Evolutionary conservation across 345 rosid genomes (phyloP), one percentile per base, ranked within the genome.

Genomic region (Salix koriyanagi): DNA sequence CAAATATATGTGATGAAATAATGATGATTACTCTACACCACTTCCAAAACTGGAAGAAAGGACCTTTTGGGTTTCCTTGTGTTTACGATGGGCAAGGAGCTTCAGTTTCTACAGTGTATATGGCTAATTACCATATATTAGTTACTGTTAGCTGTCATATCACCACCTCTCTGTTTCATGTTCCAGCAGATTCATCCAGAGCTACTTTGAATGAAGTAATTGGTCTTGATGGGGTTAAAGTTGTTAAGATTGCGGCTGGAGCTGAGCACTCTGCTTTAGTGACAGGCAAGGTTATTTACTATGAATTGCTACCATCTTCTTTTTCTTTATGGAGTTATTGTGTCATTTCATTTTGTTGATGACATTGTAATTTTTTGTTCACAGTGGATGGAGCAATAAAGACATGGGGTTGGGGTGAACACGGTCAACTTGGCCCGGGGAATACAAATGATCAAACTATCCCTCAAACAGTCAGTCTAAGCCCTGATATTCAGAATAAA

Each of bases 381-480:
- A 77, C 89, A 95, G 99, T 77, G 67, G 91, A 78, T 71, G 91
- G 93, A 80, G 79, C 46, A 30, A 78, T 91, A 56, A 88, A 81
- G 89, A 89, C 90, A 69, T 93, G 96, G 98, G 98, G 99, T 65
- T 95, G 99, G 99, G 99, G 98, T n/a, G 99, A 96, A 80, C 99
- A 91, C 58, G 97, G 98, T 71, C 97, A 96, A 82, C 93, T 96
- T 78, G 98, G 98, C 9, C 76, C 88, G 72, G 98, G 98, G 67
- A 81, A 81, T 74, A 81, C 93, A 64, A 7, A 54, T 28, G 97
- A 93, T 74, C 90, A 89, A 77, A 88, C 73, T 30, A 72, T 69
- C 23, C 97, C 98, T 36, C 87, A 72, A 73, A 69, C 68, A 6
- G 89, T 93, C 70, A 77, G 72, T 75, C 76, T 86, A 7, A 80